These are phyloP conservation scores for Paecilomyces variotii DNA, from an alignment of 2,329 filamentous ascomycete species.

Conservation along the genomic window DNA sequence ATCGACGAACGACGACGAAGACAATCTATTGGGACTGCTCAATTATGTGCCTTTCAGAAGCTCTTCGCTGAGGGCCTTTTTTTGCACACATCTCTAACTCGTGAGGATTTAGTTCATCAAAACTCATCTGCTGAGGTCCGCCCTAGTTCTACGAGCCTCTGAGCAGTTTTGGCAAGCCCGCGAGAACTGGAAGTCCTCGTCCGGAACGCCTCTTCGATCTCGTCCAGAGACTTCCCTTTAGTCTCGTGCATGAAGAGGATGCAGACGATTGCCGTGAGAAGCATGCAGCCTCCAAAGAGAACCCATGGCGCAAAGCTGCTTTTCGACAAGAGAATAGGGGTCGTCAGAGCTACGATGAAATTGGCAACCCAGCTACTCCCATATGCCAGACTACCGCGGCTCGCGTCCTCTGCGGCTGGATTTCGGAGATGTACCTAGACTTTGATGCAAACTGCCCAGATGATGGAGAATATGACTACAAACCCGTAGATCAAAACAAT, in stretches of 20 bases:
- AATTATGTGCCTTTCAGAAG: background rate
- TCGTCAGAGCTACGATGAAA: slow-evolving; percentile 38
- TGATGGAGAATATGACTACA: slow-evolving; percentile 21
- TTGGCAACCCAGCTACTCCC: slow-evolving; percentile 45
- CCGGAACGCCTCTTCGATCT: slow-evolving; percentile 41
- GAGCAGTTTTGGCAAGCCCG: background rate
- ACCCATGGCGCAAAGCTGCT: slow-evolving; percentile 41
- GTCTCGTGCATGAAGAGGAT: slow-evolving; percentile 45
- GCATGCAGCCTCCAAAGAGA: slow-evolving; percentile 35
- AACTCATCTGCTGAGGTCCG: background rate
- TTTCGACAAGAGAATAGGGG: slow-evolving; percentile 35
- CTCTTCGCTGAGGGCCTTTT: background rate
- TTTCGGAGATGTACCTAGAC: slow-evolving; percentile 49
- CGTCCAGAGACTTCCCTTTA: slow-evolving; percentile 40
- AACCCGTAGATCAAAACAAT: slow-evolving; percentile 22
- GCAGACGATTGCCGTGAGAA: slow-evolving; percentile 33
- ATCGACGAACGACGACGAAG: background rate
- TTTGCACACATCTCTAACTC: too few species aligned
- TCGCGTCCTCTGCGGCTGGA: slow-evolving; percentile 48
- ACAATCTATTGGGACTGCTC: background rate
- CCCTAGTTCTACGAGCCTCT: background rate
- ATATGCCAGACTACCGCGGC: slow-evolving; percentile 46
- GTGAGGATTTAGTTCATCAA: background rate
- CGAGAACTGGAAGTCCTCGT: background rate
- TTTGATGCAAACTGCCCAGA: slow-evolving; percentile 50